Conservation (phyloP, 1,284 basidiomycete genomes). For the Marasmius oreades region DNA sequence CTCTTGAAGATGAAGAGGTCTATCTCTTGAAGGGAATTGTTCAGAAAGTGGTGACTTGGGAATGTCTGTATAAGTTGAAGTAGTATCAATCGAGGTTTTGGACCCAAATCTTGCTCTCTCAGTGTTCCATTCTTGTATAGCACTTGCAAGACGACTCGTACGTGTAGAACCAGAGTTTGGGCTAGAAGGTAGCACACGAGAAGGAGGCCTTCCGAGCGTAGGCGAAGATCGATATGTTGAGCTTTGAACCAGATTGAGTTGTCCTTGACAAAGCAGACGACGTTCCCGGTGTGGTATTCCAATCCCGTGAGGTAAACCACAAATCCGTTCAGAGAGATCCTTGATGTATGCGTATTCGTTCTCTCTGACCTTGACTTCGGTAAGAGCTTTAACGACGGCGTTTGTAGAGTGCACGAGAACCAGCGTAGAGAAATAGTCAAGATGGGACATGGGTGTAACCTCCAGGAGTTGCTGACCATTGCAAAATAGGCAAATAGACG, state of each 20-base stretch:
- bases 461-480: slow-evolving; percentile 48
- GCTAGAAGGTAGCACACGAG: too few species aligned
- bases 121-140: slow-evolving; percentile 38
- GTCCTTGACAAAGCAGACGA: slow-evolving; percentile 67
- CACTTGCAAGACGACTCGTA: slow-evolving; percentile 30
- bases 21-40: neutral
- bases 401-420: slow-evolving; percentile 67
- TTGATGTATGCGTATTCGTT: slow-evolving; percentile 78
- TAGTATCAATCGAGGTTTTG: slow-evolving; percentile 31
- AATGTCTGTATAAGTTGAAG: slow-evolving; percentile 16
- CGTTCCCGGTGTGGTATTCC: slow-evolving; percentile 68
- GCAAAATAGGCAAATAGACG: slow-evolving; percentile 2
- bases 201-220: slow-evolving; percentile 14
- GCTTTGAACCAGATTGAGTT: slow-evolving; percentile 34
- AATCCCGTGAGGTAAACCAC: slow-evolving; percentile 49
- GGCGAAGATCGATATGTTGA: neutral
- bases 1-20: neutral
- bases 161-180: neutral
- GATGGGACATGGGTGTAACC: slow-evolving; percentile 64
- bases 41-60: slow-evolving; percentile 11
- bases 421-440: slow-evolving; percentile 64
- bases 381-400: slow-evolving; percentile 68
- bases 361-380: slow-evolving; percentile 80
- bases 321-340: slow-evolving; percentile 54
- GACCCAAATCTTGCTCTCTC: slow-evolving; percentile 43